These are phyloP conservation scores for Calonectria pseudoreteaudii DNA, from an alignment of 2,329 filamentous ascomycete species.

Conservation along the genomic window DNA sequence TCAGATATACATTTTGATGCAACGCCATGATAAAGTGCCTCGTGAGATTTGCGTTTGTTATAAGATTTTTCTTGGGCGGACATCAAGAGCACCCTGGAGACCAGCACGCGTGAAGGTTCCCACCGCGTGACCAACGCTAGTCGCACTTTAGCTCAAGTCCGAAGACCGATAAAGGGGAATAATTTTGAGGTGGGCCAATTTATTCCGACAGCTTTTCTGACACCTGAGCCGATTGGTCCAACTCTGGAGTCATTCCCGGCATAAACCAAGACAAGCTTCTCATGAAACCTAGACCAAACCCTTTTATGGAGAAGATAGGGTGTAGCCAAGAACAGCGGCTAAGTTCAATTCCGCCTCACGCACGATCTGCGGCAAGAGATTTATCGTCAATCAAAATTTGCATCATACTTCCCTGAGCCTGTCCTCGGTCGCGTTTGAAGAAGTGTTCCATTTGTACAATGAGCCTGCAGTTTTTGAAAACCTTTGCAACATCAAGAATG, in stretches of 20 bases:
- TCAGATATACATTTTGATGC: background rate
- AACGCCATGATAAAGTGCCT: background rate
- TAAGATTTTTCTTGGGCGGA: background rate
- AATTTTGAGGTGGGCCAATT: background rate
- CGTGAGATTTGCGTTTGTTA: background rate
- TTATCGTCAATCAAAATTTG: background rate
- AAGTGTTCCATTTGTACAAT: background rate
- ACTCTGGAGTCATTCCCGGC: background rate
- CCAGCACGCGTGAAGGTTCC: background rate
- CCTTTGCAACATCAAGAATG: background rate
- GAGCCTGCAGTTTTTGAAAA: background rate
- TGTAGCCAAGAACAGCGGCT: background rate
- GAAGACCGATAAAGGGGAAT: background rate
- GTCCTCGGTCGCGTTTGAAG: background rate
- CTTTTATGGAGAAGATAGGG: background rate
- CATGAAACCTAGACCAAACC: background rate
- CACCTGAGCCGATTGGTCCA: background rate
- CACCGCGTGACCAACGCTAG: background rate
- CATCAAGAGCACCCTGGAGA: background rate
- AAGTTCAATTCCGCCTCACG: background rate
- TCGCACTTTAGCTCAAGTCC: background rate
- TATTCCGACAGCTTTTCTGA: background rate
- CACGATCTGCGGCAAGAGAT: background rate
- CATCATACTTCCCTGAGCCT: background rate
- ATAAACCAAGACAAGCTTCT: background rate